Evolutionary conservation across 1,284 basidiomycete species (phyloP), one percentile per base, ranked within the genome.

Genomic region (Lentinula novae-zelandiae): DNA sequence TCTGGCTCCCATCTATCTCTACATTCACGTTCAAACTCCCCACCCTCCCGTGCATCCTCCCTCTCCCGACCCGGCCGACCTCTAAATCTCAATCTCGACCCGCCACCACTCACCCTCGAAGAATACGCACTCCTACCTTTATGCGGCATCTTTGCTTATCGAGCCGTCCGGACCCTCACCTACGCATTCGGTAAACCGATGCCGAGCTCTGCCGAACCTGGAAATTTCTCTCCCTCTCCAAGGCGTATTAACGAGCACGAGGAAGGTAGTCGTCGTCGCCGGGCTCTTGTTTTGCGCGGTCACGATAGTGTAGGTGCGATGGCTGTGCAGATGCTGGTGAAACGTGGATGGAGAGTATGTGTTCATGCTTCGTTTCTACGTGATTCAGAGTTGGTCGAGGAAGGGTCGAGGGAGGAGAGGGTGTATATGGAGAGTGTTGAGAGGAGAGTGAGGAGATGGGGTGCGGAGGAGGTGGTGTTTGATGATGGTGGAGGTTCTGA

Each of bases 71-170:
- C 63, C 60, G 60, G 50, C 55, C 46, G 65, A 52, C 34, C 65
- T 40, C 60, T 65, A 38, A 46, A 48, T n/a, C 51, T 34, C 38
- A 61, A 46, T 34, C 61, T 46, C 10, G 38, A 49, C 31, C 57
- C 52, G 53, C 63, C 67, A 27, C 27, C 27, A 6, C 66, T 90
- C 39, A 81, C 83, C 0, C 71, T 93, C n/a, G 87, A 91, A 64
- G 90, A 95, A 70, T 82, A 94, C 13, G 86, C 92, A 0, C 80
- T 93, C 9, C 77, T 95, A 0, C 90, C 93, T 0, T 72, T 92
- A 0, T 84, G 84, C 58, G 93, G 89, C 10, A 77, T 96, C 27
- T 80, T 87, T 12, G 90, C 92, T 0, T 86, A 90, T 67, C 85
- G 93, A 17, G 91, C 90, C 0, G 78, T 93, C 6, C 83, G 88